Evolutionary conservation across 306 rosid species (phyloP).

Genomic region (Begonia peltatifolia): DNA sequence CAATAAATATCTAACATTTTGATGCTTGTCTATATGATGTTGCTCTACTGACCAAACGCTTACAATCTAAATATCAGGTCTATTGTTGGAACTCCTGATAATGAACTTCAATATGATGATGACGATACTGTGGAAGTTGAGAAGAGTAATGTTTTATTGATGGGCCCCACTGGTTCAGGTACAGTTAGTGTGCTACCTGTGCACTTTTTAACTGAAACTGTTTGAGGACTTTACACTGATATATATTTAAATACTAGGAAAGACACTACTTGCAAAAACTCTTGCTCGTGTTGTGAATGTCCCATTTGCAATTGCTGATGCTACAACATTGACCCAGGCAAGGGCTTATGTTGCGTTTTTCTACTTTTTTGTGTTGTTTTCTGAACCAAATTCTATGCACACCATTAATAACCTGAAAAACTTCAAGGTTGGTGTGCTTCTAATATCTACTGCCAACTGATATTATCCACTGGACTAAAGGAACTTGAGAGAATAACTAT

Average conservation of each 20-base stretch:
- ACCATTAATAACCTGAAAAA: too few species aligned
- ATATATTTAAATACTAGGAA: slow-evolving; percentile 20
- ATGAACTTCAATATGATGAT: slow-evolving; percentile 18
- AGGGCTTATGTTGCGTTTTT: slow-evolving; percentile 6
- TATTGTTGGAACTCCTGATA: slow-evolving; percentile 4
- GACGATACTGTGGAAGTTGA: slow-evolving; percentile 40
- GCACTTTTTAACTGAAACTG: neutral
- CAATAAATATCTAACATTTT: neutral
- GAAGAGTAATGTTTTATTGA: slow-evolving; percentile 50
- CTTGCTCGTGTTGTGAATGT: slow-evolving; percentile 62
- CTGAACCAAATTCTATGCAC: too few species aligned
- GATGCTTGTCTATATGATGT: neutral
- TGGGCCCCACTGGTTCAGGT: slow-evolving; percentile 79
- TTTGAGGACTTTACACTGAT: neutral
- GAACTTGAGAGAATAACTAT: too few species aligned
- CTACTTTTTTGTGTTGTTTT: neutral
- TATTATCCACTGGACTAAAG: too few species aligned
- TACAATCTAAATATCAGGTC: slow-evolving; percentile 9
- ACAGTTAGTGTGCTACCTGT: neutral
- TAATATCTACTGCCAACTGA: too few species aligned
- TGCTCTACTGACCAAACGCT: slow-evolving; percentile 7
- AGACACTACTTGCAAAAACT: slow-evolving; percentile 69
- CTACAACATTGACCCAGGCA: slow-evolving; percentile 68
- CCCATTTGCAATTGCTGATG: slow-evolving; percentile 61
- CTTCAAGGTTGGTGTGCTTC: too few species aligned